Percentiles rank a stretch among this genome's conserved stretches.
These are phyloP conservation scores for Diutina pseudorugosa DNA, from an alignment of 1,139 yeast genomes.

Conservation along the genomic window DNA sequence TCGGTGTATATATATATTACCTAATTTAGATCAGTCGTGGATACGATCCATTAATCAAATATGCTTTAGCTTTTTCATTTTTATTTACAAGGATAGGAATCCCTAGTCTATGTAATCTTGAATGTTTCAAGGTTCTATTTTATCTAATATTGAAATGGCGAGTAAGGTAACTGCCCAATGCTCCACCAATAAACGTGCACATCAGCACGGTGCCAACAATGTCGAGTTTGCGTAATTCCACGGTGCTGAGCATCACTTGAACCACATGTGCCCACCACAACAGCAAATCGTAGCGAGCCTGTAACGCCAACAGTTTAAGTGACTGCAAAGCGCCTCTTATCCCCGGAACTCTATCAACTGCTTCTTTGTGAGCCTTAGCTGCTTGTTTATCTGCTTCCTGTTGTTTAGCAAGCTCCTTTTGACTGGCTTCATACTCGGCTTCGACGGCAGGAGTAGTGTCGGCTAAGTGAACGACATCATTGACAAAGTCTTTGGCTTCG, in stretches of 20 bases:
- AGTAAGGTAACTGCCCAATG: background rate
- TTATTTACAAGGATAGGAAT: too few relatives aligned
- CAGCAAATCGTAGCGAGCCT: background rate
- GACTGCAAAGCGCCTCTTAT: background rate
- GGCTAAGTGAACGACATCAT: background rate
- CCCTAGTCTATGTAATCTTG: background rate
- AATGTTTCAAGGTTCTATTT: background rate
- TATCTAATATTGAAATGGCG: background rate
- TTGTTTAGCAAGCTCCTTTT: background rate
- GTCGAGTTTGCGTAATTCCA: background rate
- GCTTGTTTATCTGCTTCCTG: background rate
- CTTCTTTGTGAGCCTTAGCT: background rate
- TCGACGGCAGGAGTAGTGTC: slow-evolving; percentile 1
- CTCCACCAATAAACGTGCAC: background rate
- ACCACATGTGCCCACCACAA: background rate
- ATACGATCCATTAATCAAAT: background rate
- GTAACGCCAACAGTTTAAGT: background rate
- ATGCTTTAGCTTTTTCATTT: background rate
- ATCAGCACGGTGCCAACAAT: background rate
- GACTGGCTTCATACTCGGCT: background rate
- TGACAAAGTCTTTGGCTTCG: background rate
- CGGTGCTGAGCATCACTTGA: background rate
- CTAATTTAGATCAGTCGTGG: background rate
- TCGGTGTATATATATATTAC: background rate
- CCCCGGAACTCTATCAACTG: background rate